Base-by-base conservation (phyloP, 2,329 filamentous ascomycete genomes). In the Ophiosphaerella korrae region DNA sequence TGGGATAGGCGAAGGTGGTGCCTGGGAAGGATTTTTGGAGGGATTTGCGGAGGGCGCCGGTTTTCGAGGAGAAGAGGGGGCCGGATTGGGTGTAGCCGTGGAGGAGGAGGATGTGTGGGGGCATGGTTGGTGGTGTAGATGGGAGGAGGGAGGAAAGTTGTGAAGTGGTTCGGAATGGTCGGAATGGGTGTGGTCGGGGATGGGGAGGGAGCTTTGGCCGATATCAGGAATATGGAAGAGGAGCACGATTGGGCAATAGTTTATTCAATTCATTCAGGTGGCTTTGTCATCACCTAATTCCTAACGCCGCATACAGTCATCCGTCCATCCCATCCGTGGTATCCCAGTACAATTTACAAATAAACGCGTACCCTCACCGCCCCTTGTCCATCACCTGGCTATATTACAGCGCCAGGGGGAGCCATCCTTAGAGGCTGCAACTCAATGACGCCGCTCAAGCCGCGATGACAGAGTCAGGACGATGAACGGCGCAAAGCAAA, bases 61-160 rank as follows among this genome's bases (percentile, higher is more conserved):
- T 95, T 78, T 97, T 97, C 73, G 88, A 84, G 71, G 85, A 88
- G 83, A 97, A 97, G 57, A 92, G 80, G 3, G 87, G 75, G 3
- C 92, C 92, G 24, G 90, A 95, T 80, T 97, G 93, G 7, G 93
- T 96, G 82, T 87, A 97, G 74, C 93, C 89, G 64, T 81, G 79
- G 11, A 81, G 75, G 78, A 80, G 79, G 52, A 81, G 72, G 53
- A 81, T 71, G 26, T 29, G 43, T 50, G 31, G 61, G 49, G 56
- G 60, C 42, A 31, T 40, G 57, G 16, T 57, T 57, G 48, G 29
- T 49, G 38, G 41, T 48, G 38, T 43, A 51, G 29, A 45, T 18
- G 33, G 42, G 39, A 24, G 29, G 40, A 24, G 31, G 31, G 24
- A 21, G 26, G 6, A 11, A 8, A 29, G 26, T 8, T 7, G 26